phyloP scores from a whole-genome alignment of 192 early-diverging fungal species.

The Rhizophlyctis rosea region DNA sequence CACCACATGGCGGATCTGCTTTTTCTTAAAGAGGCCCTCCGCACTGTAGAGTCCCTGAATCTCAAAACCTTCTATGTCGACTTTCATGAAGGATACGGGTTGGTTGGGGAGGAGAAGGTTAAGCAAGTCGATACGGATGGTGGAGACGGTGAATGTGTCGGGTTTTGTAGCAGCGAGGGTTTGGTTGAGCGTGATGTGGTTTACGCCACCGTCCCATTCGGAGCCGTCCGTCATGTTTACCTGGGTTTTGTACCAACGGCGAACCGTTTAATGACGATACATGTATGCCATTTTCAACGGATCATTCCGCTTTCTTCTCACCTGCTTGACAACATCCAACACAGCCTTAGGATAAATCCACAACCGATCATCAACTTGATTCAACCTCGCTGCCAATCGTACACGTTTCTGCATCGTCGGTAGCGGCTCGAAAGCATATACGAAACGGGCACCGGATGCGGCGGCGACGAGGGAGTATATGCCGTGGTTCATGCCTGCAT shows the following conservation, averaged over 20 bases:
- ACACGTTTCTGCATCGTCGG: neutral
- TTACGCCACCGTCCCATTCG: neutral
- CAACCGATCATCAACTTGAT: neutral
- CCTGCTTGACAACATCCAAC: neutral
- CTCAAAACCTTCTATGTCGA: constrained; percentile 8
- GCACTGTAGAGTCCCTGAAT: neutral
- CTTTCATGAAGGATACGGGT: neutral
- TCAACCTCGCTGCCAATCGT: neutral
- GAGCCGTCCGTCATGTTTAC: neutral
- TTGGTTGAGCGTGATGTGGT: neutral
- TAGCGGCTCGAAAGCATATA: neutral
- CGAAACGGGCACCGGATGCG: neutral
- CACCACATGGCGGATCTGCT: neutral
- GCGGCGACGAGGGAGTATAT: neutral
- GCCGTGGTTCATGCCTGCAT: neutral
- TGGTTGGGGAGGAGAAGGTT: neutral
- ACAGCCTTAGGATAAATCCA: neutral
- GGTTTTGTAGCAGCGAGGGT: neutral
- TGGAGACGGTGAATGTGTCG: neutral
- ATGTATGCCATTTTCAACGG: no score
- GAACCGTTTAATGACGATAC: neutral
- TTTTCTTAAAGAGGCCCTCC: neutral
- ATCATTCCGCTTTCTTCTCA: neutral
- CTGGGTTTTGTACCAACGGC: neutral
- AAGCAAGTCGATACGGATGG: neutral